Evolutionary conservation across 73 alveolate genomes (phyloP), one percentile per base, ranked within the genome.

Genomic region (Blepharisma japonicum): DNA sequence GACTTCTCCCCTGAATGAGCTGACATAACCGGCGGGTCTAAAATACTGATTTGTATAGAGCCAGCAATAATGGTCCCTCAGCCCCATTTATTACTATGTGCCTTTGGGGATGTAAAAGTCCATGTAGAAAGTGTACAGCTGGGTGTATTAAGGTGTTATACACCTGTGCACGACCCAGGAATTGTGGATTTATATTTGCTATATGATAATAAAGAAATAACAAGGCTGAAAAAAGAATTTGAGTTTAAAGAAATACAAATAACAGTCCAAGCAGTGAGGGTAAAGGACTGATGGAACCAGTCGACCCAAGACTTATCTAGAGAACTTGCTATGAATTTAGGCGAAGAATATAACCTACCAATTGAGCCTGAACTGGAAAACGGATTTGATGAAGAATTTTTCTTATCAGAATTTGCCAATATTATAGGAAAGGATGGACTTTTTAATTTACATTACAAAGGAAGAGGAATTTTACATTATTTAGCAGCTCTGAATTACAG

Each of bases 1-100:
- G 94, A 87, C 56, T 87, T 78, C 56, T 87, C 91, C 45, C 94
- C 94, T 45, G 91, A 87, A 61, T 87, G 94, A 90, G 89, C 81
- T 56, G 86, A 87, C 45, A 83, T 87, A 6, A 77, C 86, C 9
- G 94, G 94, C 49, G 94, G 94, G 3, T 55, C 86, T 11, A 83
- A 83, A 51, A 42, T 87, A 2, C 42, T 87, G 18, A 79, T 87
- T 39, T 87, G 94, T 39, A 61, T 82, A 47, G 81, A 68, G 45
- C 90, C 94, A 8, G 38, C 54, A 14, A 7, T 32, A 25, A 39
- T 21, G 49, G 45, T 23, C 45, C 61, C 76, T 3, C 45, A 81
- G 83, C 81, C 74, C 77, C 45, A 79, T 81, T 76, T 42, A 81
- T 55, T 71, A 9, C 55, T 54, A 21, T 27, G 81, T 6, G 70